A percentile compares a stretch with the other conserved stretches of the same genome.
phyloP scores from a whole-genome alignment of 164 flowering plant genomes.

The Berberis thunbergii region DNA sequence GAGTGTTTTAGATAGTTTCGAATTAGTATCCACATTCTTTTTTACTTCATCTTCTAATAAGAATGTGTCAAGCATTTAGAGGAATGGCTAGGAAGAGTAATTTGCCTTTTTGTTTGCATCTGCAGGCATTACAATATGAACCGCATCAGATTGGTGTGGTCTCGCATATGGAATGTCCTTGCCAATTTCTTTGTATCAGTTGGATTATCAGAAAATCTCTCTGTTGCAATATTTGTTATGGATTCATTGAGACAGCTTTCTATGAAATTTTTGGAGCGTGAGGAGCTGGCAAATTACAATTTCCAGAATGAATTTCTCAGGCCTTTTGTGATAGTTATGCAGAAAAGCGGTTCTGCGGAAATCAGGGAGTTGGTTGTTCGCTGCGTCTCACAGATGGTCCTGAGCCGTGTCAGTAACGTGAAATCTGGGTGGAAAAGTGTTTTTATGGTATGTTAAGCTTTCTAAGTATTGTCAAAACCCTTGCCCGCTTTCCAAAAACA shows the following conservation, averaged over 20 bases:
- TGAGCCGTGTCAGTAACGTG: slow-evolving; percentile 92
- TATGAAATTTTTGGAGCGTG: slow-evolving; percentile 97
- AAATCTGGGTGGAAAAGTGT: slow-evolving; percentile 99
- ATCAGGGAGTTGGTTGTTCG: slow-evolving; percentile 93
- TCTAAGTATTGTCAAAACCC: neutral
- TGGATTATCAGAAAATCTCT: slow-evolving; percentile 92
- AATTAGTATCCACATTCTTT: too few relatives aligned
- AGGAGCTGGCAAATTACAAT: slow-evolving; percentile 94
- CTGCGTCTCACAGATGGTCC: slow-evolving; percentile 98
- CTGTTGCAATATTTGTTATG: slow-evolving; percentile 97
- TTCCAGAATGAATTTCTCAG: slow-evolving; percentile 96
- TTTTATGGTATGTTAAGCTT: slow-evolving; percentile 58
- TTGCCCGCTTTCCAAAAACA: too few relatives aligned
- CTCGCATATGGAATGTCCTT: slow-evolving; percentile 96
- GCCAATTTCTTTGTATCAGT: slow-evolving; percentile 93
- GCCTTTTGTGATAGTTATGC: slow-evolving; percentile 96
- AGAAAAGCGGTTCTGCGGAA: slow-evolving; percentile 85
- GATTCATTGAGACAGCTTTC: slow-evolving; percentile 95
- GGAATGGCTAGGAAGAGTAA: neutral
- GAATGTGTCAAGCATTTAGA: too few relatives aligned
- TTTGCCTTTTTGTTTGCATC: slow-evolving; percentile 8
- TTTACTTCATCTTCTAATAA: too few relatives aligned
- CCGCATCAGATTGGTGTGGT: slow-evolving; percentile 98
- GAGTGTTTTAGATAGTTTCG: too few relatives aligned
- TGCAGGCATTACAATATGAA: slow-evolving; percentile 99